phyloP scores from a whole-genome alignment of 495 filamentous ascomycete species.

The Aspergillus incahuasiensis region DNA sequence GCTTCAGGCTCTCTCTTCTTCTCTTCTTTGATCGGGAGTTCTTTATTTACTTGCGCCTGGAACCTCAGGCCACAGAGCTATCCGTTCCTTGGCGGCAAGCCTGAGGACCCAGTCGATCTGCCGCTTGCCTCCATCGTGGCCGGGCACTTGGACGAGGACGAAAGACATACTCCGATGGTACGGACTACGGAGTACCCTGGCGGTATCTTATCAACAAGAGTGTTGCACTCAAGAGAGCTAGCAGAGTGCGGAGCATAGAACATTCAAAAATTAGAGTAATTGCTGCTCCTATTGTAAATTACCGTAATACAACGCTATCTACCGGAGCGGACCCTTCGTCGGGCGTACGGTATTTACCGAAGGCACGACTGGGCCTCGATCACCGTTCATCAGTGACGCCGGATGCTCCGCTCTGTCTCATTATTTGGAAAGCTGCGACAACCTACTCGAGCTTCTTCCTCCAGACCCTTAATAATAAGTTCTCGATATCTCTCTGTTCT shows the following conservation, averaged over 20 bases:
- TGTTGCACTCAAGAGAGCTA: neutral
- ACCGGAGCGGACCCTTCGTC: neutral
- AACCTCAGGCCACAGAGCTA: constrained; percentile 3
- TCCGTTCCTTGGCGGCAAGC: constrained; percentile 5
- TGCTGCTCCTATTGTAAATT: neutral
- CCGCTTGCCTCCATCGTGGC: neutral
- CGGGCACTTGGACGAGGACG: too few relatives aligned
- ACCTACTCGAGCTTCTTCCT: neutral
- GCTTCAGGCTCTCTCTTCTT: neutral
- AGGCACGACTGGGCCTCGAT: neutral
- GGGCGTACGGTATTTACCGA: neutral
- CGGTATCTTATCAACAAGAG: too few relatives aligned
- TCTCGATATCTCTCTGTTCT: neutral
- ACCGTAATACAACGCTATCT: neutral
- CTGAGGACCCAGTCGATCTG: neutral
- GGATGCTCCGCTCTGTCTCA: neutral
- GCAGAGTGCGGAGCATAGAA: too few relatives aligned
- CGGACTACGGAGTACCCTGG: too few relatives aligned
- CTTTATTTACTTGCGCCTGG: constrained; percentile 6
- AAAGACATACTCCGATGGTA: too few relatives aligned
- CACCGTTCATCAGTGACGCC: neutral
- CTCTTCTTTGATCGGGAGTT: neutral
- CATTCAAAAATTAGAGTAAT: neutral
- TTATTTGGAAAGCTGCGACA: neutral
- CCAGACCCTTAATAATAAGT: neutral